Evolutionary conservation across 805 yeast genomes (phyloP).

Genomic region (Wickerhamomyces pijperi): DNA sequence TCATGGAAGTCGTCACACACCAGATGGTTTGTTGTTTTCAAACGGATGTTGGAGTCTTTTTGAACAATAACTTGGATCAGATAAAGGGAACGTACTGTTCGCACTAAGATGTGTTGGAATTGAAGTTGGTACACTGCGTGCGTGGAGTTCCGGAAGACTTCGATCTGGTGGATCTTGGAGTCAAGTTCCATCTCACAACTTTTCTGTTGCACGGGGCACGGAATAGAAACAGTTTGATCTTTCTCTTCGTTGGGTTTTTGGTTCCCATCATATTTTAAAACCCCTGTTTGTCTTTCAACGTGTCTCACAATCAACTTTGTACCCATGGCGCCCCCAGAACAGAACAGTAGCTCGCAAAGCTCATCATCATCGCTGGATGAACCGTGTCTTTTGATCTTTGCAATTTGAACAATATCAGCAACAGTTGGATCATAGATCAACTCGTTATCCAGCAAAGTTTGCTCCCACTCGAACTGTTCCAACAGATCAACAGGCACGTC

Average conservation of each 20-base stretch:
- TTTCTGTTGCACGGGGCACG: too few relatives aligned
- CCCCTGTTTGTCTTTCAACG: too few relatives aligned
- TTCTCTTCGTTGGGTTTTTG: too few relatives aligned
- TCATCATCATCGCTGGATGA: too few relatives aligned
- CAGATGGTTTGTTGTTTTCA: not conserved
- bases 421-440: not conserved
- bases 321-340: too few relatives aligned
- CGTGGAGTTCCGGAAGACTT: not conserved
- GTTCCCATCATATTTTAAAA: too few relatives aligned
- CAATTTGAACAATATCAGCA: not conserved
- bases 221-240: too few relatives aligned
- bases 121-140: not conserved
- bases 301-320: too few relatives aligned
- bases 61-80: not conserved
- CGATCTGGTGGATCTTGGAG: not conserved
- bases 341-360: too few relatives aligned
- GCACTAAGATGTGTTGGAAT: not conserved
- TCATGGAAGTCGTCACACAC: slow-evolving; percentile 18
- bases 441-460: not conserved
- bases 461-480: not conserved
- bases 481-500: not conserved
- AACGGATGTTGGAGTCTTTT: not conserved
- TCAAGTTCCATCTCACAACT: not conserved
- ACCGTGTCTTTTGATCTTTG: not conserved
- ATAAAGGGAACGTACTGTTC: not conserved